Conservation (phyloP, 495 filamentous ascomycete species). For the Penicillium verhagenii region DNA sequence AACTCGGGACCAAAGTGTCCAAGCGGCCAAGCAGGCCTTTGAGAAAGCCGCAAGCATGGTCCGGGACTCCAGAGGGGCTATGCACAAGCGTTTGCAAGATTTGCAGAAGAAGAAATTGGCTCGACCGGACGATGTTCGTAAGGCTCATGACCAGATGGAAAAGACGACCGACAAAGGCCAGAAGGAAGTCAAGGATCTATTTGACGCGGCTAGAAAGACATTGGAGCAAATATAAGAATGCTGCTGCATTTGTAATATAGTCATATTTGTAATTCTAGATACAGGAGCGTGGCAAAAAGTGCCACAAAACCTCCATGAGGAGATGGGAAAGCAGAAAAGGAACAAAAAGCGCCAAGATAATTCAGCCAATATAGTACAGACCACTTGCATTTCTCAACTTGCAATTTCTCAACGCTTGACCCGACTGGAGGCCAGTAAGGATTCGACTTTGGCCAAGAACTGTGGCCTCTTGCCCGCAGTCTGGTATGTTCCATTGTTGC, state of each 20-base stretch:
- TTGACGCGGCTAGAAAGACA: conserved; percentile 63
- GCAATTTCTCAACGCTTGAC: conserved; percentile 26
- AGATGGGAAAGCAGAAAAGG: conserved; percentile 11
- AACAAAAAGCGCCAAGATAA: conserved; percentile 10
- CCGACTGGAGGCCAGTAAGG: conserved; percentile 34
- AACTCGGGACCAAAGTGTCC: conserved; percentile 51
- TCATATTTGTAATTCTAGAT: conserved; percentile 24
- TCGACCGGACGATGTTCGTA: conserved; percentile 64
- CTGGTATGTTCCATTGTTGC: conserved; percentile 47
- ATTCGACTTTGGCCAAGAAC: conserved; percentile 45
- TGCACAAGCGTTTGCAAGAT: conserved; percentile 65
- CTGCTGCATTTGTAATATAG: conserved; percentile 13
- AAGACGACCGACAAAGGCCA: conserved; percentile 70
- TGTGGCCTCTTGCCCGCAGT: conserved; percentile 38
- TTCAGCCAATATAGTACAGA: conserved; percentile 31
- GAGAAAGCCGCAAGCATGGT: conserved; percentile 55
- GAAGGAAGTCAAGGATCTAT: conserved; percentile 63
- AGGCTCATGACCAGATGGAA: conserved; percentile 67
- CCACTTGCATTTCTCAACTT: conserved; percentile 10
- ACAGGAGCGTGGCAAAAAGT: conserved; percentile 2
- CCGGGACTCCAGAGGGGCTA: conserved; percentile 53
- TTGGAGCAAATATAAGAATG: conserved; percentile 44
- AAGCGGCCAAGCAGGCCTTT: conserved; percentile 57
- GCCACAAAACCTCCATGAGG: background rate
- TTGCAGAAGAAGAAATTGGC: conserved; percentile 56